These are phyloP conservation scores for Chaetomiaceae sp. DNA, from an alignment of 2,329 filamentous ascomycete genomes.

Conservation along the genomic window DNA sequence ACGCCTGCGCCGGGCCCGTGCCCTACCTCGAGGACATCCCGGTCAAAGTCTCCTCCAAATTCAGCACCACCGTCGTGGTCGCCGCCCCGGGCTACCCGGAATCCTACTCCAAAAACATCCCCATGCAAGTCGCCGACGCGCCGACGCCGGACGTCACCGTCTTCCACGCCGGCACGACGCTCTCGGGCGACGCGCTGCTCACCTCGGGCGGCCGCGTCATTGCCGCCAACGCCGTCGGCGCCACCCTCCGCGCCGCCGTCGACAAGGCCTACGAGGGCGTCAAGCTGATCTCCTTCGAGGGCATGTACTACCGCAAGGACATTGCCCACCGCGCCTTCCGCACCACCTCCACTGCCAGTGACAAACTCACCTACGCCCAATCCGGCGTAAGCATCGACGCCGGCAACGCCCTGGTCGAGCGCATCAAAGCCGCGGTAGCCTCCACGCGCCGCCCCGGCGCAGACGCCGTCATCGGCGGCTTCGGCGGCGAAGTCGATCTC, in stretches of 20 bases:
- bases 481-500: conserved; percentile 82
- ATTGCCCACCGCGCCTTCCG: conserved; percentile 75
- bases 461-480: conserved; percentile 90
- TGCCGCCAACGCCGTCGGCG: conserved; percentile 71
- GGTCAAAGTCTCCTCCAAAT: conserved; percentile 61
- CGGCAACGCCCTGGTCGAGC: conserved; percentile 85
- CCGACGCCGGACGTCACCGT: conserved; percentile 57
- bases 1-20: conserved; percentile 66
- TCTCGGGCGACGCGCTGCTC: conserved; percentile 57
- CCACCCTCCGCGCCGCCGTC: conserved; percentile 73
- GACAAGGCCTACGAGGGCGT: conserved; percentile 83
- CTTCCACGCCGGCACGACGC: conserved; percentile 86
- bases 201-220: conserved; percentile 89
- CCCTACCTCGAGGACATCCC: conserved; percentile 60
- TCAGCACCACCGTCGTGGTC: conserved; percentile 88
- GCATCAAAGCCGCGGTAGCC: conserved; percentile 84
- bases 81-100: conserved; percentile 88
- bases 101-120: conserved; percentile 71
- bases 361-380: conserved; percentile 78
- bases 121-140: conserved; percentile 44
- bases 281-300: conserved; percentile 71
- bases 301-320: conserved; percentile 88
- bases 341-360: conserved; percentile 33
- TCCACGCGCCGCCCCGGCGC: conserved; percentile 81
- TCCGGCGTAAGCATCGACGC: conserved; percentile 93